Percentiles rank a stretch among this genome's conserved stretches.
phyloP scores from a whole-genome alignment of 192 early-diverging fungal genomes.

The Linnemannia elongata region DNA sequence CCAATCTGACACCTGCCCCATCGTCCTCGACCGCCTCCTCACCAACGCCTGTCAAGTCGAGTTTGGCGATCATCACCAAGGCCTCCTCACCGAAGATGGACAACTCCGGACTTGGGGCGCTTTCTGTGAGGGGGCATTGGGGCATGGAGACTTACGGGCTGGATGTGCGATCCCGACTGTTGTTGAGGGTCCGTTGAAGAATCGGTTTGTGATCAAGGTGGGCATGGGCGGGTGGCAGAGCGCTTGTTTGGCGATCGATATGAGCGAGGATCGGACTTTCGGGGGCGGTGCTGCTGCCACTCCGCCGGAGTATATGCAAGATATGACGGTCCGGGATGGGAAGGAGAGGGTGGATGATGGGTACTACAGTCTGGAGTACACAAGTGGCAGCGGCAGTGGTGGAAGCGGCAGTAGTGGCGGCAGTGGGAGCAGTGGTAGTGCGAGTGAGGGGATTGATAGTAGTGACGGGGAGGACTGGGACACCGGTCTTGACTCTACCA shows the following conservation, averaged over 20 bases:
- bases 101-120: slow-evolving; percentile 40
- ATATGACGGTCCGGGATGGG: neutral
- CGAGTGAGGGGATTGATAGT: slow-evolving; percentile 27
- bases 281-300: neutral
- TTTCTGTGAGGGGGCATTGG: slow-evolving; percentile 36
- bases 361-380: slow-evolving; percentile 27
- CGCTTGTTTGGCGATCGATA: slow-evolving; percentile 45
- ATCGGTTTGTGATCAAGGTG: slow-evolving; percentile 37
- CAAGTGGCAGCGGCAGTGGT: neutral
- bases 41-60: slow-evolving; percentile 35
- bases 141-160: slow-evolving; percentile 30
- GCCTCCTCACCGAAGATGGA: slow-evolving; percentile 43
- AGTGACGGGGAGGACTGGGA: slow-evolving; percentile 33
- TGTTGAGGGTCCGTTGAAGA: slow-evolving; percentile 37
- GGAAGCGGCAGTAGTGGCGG: slow-evolving; percentile 11
- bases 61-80: slow-evolving; percentile 50
- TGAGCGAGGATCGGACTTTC: slow-evolving; percentile 23
- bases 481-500: neutral
- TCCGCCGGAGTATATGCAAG: neutral
- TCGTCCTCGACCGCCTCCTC: slow-evolving; percentile 23
- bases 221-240: slow-evolving; percentile 48
- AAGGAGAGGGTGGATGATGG: slow-evolving; percentile 25
- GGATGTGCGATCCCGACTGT: slow-evolving; percentile 30
- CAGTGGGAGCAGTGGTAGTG: slow-evolving; percentile 12
- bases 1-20: slow-evolving; percentile 11